A percentile compares a stretch with the other conserved stretches of the same genome.
These are phyloP conservation scores for Pseudogymnoascus sp. DNA, from an alignment of 2,329 filamentous ascomycete species.

Conservation along the genomic window DNA sequence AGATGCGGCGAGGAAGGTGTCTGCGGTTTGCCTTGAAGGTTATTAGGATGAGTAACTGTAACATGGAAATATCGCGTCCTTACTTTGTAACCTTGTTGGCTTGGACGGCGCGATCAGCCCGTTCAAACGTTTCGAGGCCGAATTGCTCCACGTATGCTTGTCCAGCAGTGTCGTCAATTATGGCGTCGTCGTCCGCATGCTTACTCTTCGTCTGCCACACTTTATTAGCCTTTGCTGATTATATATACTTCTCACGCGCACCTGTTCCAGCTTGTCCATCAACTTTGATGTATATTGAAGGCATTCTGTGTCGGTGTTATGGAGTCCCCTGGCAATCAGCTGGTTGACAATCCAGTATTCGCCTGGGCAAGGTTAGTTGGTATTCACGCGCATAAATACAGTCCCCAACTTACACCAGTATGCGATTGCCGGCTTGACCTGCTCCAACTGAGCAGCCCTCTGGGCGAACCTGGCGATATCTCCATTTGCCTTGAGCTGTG, in stretches of 20 bases:
- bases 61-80: constrained; percentile 33
- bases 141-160: constrained; percentile 94
- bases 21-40: constrained; percentile 67
- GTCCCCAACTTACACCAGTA: constrained; percentile 77
- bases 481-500: constrained; percentile 60
- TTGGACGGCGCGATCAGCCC: constrained; percentile 73
- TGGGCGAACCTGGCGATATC: constrained; percentile 80
- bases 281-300: constrained; percentile 71
- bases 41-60: constrained; percentile 8
- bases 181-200: constrained; percentile 70
- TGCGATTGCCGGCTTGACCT: constrained; percentile 75
- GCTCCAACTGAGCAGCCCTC: constrained; percentile 76
- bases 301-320: constrained; percentile 69
- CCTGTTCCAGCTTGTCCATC: constrained; percentile 86
- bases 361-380: constrained; percentile 40
- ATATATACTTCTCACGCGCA: constrained; percentile 28
- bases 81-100: constrained; percentile 80
- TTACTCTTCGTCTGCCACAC: constrained; percentile 56
- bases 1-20: constrained; percentile 85
- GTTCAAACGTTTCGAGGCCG: constrained; percentile 75
- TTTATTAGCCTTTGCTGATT: neutral
- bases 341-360: constrained; percentile 91
- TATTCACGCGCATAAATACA: neutral
- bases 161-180: constrained; percentile 76
- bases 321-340: constrained; percentile 73